Conservation (phyloP, 352 stramenopile species). For the Pythium aquatile region DNA sequence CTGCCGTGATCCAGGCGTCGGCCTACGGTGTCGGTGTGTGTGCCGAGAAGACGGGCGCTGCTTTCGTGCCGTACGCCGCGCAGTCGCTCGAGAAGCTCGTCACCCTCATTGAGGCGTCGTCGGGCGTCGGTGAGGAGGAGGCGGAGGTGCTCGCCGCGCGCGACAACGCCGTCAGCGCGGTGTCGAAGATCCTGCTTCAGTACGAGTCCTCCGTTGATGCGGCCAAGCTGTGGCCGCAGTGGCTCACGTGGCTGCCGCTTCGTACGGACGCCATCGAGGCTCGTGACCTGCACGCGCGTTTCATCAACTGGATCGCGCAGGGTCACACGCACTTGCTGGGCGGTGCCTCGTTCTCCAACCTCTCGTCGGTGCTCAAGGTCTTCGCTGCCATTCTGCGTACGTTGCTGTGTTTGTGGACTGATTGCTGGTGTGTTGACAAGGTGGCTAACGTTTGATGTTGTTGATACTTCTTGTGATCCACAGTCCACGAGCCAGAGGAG, state of each 20-base stretch:
- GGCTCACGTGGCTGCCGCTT: conserved; percentile 82
- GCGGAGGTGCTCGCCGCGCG: conserved; percentile 64
- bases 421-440: background rate
- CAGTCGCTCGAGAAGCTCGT: conserved; percentile 73
- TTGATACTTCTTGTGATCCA: conserved; percentile 16
- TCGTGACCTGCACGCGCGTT: conserved; percentile 67
- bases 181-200: conserved; percentile 74
- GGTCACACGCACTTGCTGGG: conserved; percentile 58
- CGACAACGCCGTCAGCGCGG: conserved; percentile 80
- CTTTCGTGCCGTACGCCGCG: conserved; percentile 71
- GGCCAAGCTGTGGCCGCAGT: conserved; percentile 64
- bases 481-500: conserved; percentile 63
- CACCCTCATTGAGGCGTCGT: conserved; percentile 52
- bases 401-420: conserved; percentile 28
- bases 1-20: conserved; percentile 72
- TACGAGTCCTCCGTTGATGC: conserved; percentile 58
- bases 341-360: conserved; percentile 62
- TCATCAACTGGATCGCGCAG: conserved; percentile 60
- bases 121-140: conserved; percentile 56
- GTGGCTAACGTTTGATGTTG: background rate
- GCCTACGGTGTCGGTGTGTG: conserved; percentile 85
- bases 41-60: conserved; percentile 67
- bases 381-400: conserved; percentile 75
- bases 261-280: conserved; percentile 78
- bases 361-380: conserved; percentile 67